These are phyloP conservation scores for Diospyros lotus DNA, from an alignment of 148 eudicot species.

Conservation along the genomic window DNA sequence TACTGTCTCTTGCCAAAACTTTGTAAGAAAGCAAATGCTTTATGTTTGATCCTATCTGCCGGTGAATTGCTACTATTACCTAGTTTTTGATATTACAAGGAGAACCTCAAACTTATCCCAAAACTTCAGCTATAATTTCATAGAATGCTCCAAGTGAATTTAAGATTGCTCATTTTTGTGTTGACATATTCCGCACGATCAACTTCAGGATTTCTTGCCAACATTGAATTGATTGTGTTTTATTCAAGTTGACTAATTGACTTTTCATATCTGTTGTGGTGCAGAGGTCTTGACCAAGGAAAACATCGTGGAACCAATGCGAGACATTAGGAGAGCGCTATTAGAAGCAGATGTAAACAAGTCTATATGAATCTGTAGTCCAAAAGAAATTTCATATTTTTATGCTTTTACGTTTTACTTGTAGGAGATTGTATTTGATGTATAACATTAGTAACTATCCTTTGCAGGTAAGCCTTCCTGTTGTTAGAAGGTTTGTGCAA, in stretches of 20 bases:
- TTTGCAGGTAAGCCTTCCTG: constrained; percentile 94
- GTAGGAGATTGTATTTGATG: not conserved
- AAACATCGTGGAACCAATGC: constrained; percentile 94
- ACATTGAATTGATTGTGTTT: not conserved
- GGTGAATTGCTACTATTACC: no score
- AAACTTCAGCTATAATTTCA: no score
- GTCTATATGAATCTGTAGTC: not conserved
- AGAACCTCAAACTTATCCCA: no score
- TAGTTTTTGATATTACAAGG: no score
- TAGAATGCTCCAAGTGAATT: not conserved
- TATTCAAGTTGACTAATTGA: not conserved
- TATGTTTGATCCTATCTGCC: no score
- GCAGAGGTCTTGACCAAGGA: constrained; percentile 92
- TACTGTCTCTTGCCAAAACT: no score
- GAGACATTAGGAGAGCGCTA: constrained; percentile 94
- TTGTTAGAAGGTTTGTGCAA: constrained; percentile 94
- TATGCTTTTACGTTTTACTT: not conserved
- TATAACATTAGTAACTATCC: not conserved
- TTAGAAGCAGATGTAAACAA: constrained; percentile 92
- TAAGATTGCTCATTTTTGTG: not conserved
- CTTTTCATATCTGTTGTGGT: constrained; percentile 7
- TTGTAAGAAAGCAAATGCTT: no score
- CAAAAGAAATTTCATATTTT: not conserved
- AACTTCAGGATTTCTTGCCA: not conserved
- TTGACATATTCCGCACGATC: not conserved